Conservation (phyloP, 108 stramenopile genomes). For the Aurantiochytrium sp. region DNA sequence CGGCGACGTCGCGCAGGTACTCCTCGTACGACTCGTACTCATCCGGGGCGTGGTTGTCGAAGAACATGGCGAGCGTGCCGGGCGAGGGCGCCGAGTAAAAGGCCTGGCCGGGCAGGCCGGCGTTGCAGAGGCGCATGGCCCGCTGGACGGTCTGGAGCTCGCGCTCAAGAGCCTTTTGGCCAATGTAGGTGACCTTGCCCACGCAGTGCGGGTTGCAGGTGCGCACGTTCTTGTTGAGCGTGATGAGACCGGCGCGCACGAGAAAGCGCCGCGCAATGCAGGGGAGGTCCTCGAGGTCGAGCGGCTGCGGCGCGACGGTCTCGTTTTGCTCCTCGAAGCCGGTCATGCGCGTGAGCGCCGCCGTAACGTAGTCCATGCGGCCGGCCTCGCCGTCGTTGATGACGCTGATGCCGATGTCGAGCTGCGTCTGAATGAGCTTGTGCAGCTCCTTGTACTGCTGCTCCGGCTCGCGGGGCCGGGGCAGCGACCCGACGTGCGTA, state of each 20-base stretch:
- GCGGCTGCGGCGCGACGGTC: background rate
- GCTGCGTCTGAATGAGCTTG: background rate
- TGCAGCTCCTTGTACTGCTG: slow-evolving; percentile 30
- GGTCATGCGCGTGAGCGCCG: slow-evolving; percentile 3
- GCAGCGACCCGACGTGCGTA: slow-evolving; percentile 11
- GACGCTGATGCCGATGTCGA: background rate
- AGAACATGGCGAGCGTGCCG: slow-evolving; percentile 25
- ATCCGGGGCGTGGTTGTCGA: background rate
- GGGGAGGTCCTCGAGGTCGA: background rate
- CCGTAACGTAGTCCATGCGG: background rate
- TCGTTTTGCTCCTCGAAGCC: slow-evolving; percentile 17
- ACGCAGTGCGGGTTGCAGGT: slow-evolving; percentile 29
- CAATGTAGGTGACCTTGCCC: background rate
- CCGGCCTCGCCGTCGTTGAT: slow-evolving; percentile 27
- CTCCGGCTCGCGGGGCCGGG: background rate
- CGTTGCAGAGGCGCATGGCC: background rate
- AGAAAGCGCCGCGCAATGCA: slow-evolving; percentile 15
- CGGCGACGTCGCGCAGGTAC: background rate
- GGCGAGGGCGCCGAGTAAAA: slow-evolving; percentile 11
- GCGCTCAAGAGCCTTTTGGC: slow-evolving; percentile 1
- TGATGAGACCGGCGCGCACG: slow-evolving; percentile 28
- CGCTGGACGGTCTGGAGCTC: slow-evolving; percentile 3
- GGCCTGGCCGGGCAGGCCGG: background rate
- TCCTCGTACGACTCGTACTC: background rate
- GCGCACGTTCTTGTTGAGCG: background rate